Evolutionary conservation across 352 stramenopile genomes (phyloP).

Genomic region (Phytopythium cucurbitacearum): DNA sequence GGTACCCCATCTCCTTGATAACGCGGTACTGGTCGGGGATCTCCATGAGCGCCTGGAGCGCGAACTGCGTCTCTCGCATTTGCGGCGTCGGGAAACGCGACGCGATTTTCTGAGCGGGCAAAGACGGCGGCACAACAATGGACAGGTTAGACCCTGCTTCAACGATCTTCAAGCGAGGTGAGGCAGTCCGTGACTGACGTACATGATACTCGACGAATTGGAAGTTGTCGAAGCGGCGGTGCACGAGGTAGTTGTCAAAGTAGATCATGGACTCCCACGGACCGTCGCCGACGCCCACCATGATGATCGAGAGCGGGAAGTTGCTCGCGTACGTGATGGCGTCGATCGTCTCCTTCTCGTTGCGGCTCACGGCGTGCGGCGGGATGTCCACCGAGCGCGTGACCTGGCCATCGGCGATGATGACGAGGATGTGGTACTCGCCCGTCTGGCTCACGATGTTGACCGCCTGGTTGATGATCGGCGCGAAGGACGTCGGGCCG

Average conservation of each 20-base stretch:
- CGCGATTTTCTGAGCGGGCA: slow-evolving; percentile 44
- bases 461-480: slow-evolving; percentile 82
- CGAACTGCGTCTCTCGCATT: slow-evolving; percentile 67
- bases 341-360: slow-evolving; percentile 86
- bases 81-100: slow-evolving; percentile 36
- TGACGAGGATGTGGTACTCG: slow-evolving; percentile 84
- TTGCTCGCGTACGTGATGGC: slow-evolving; percentile 79
- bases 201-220: slow-evolving; percentile 85
- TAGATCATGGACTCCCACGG: slow-evolving; percentile 84
- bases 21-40: slow-evolving; percentile 76
- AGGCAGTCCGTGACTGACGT: slow-evolving; percentile 1
- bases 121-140: not conserved
- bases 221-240: slow-evolving; percentile 87
- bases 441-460: slow-evolving; percentile 76
- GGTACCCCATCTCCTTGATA: slow-evolving; percentile 71
- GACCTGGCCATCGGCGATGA: slow-evolving; percentile 86
- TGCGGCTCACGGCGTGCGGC: slow-evolving; percentile 67
- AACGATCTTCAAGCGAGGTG: not conserved
- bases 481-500: slow-evolving; percentile 80
- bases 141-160: not conserved
- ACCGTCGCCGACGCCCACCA: slow-evolving; percentile 81
- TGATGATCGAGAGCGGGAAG: slow-evolving; percentile 76
- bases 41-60: slow-evolving; percentile 82
- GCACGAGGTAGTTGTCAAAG: slow-evolving; percentile 78
- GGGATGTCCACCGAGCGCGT: slow-evolving; percentile 80